Evolutionary conservation across 2,329 filamentous ascomycete genomes (phyloP), one percentile per base, ranked within the genome.

Genomic region (Claviceps fusiformis): DNA sequence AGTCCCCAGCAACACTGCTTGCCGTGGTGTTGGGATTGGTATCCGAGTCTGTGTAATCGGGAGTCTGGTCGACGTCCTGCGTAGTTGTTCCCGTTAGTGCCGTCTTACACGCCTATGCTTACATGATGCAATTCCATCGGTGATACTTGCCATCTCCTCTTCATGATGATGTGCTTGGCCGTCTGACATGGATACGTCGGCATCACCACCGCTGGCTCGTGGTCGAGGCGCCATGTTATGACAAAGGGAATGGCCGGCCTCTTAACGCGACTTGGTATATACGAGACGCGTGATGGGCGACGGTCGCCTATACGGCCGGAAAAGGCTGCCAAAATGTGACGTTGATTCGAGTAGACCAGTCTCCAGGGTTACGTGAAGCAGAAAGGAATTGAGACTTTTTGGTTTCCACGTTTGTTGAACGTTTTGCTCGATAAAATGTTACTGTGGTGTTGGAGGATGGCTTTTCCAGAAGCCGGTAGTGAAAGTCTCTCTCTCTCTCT

Each of bases 1-100:
- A 71, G 62, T 96, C 92, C 54, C 90, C 92, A 55, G 79, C 83
- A 62, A 95, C 82, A 69, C 91, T 96, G 73, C 89, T 95, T 54
- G 87, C 89, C 52, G 81, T 83, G 13, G 81, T 85, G 62, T 84
- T 85, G 10, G 80, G 79, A 59, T 85, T 83, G 19, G 81, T 83
- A 62, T 85, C 82, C 10, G 81, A 83, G 59, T 85, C 82, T 57
- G 80, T 82, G 63, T 80, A 83, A 62, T 85, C 82, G 50, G 81
- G 80, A 7, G 82, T 85, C 62, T 85, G 81, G 60, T 85, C 81
- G 45, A 83, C 75, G 52, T 83, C 78, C 81, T 79, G 33, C 29
- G 13, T n/a, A 3, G 15, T 47, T 31, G 2, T 49, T 50, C 33
- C 17, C 29, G 54, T 56, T 44, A 56, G 56, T 29, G 44, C 24